Conservation (phyloP, 2,329 filamentous ascomycete species). For the Ophidiomyces ophidiicola region DNA sequence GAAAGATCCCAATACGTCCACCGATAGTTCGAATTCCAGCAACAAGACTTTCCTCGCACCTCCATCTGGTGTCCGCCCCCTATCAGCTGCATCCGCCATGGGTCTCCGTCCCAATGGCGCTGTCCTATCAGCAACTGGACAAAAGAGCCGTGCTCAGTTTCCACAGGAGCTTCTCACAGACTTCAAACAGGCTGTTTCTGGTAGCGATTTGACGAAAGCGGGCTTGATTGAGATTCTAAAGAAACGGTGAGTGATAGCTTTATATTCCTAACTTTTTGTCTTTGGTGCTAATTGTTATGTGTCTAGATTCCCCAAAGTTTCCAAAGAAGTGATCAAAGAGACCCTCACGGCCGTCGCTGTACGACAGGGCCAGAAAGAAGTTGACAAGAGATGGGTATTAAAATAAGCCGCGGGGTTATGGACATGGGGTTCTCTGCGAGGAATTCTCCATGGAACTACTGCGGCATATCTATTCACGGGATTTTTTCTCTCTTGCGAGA, state of each 20-base stretch:
- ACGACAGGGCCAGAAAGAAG: slow-evolving; percentile 49
- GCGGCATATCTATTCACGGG: no score
- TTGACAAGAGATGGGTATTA: slow-evolving; percentile 53
- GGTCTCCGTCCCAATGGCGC: slow-evolving; percentile 2
- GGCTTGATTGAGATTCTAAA: slow-evolving; percentile 65
- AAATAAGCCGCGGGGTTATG: slow-evolving; percentile 21
- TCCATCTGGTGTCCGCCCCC: background rate
- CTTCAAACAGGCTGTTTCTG: slow-evolving; percentile 59
- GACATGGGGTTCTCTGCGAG: no score
- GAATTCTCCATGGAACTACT: no score
- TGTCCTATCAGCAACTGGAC: background rate
- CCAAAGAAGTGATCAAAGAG: slow-evolving; percentile 57
- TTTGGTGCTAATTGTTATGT: background rate
- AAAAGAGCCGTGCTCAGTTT: slow-evolving; percentile 36
- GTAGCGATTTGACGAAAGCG: slow-evolving; percentile 59
- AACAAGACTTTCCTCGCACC: slow-evolving; percentile 3
- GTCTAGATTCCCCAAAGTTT: slow-evolving; percentile 52
- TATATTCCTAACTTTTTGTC: background rate
- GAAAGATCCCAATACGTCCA: slow-evolving; percentile 12
- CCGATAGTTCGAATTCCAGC: slow-evolving; percentile 1
- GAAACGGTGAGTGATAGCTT: slow-evolving; percentile 41
- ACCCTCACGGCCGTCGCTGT: slow-evolving; percentile 56
- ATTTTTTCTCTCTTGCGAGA: no score
- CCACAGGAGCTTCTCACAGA: slow-evolving; percentile 49
- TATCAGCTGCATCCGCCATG: slow-evolving; percentile 11